A percentile compares a stretch with the other conserved stretches of the same genome.
Conservation (phyloP, 148 eudicot genomes). For the Camellia lanceoleosa region DNA sequence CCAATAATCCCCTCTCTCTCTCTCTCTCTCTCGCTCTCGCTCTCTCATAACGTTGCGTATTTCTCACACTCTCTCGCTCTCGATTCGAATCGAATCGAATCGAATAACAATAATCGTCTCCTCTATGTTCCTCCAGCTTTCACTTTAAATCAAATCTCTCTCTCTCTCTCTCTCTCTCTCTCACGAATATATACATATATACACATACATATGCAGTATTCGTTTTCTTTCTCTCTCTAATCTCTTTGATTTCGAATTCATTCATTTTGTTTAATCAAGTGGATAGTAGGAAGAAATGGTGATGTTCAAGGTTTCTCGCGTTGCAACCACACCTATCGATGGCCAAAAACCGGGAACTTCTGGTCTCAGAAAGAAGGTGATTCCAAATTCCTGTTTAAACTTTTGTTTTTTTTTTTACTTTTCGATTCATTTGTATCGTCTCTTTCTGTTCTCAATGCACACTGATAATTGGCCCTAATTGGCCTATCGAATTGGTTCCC, state of each 20-base stretch:
- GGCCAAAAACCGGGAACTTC: conserved; percentile 97
- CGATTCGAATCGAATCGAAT: background rate
- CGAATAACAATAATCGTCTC: background rate
- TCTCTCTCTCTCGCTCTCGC: background rate
- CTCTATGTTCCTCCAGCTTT: conserved; percentile 8
- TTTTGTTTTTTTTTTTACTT: background rate
- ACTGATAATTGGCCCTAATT: background rate
- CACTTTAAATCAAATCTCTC: background rate
- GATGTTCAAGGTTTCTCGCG: conserved; percentile 62
- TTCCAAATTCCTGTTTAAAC: background rate
- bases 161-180: background rate
- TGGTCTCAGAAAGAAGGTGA: conserved; percentile 75
- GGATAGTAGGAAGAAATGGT: conserved; percentile 38
- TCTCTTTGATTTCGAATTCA: background rate
- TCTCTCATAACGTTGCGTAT: background rate
- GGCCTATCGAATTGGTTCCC: background rate
- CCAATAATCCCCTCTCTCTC: background rate
- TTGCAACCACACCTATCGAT: conserved; percentile 61
- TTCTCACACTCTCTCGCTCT: background rate
- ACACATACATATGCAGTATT: background rate
- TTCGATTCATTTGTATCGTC: background rate
- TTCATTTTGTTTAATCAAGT: background rate
- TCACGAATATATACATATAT: background rate
- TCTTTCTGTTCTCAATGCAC: background rate
- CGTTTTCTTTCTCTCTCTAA: background rate